Base-by-base conservation (phyloP, 1,139 yeast species). In the Saccharomyces hybrid region DNA sequence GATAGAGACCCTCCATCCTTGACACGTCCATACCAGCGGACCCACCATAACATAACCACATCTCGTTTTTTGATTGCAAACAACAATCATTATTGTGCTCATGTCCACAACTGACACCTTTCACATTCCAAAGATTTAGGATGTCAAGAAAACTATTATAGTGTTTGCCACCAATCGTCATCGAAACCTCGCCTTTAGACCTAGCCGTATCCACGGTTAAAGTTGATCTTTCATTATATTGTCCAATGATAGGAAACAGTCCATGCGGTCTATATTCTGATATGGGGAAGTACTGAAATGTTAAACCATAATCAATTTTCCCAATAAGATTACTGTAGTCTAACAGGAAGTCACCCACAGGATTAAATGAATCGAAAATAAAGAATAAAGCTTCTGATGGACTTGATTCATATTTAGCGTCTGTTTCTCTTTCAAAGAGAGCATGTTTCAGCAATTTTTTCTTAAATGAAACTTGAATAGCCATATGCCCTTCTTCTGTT, bases 21-120 rank as follows among this genome's bases (percentile, higher is more conserved):
- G 73, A 75, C 2, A 79, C 80, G 31, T 80, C 82, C 64, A 78
- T 80, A 16, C 83, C 83, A 7, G 73, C 69, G 1, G 79, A 79
- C 34, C 83, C 83, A 1, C 82, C 82, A 58, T 77, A 80, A 61
- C 84, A 80, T 55, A 80, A 67, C 84, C 84, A 80, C 59, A 79
- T 65, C 6, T 59, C 61, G 2, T 61, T 49, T 1, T 49, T 49
- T 2, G 60, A 54, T n/a, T 58, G 60, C 7, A 78, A 65, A 61
- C 84, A 80, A 13, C 81, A 81, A 59, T 80, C 83, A 62, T 80
- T 80, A 47, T 75, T 79, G 62, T 79, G 83, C 58, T 80, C 84
- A 57, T 78, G 80, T 6, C 83, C 83, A 27, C 79, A 83, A 14
- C 79, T 73, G 13, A 79, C 73, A 0, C 73, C 82, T 49, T 72